Conservation (phyloP, 2,329 filamentous ascomycete species). For the Colletotrichum somersetense region DNA sequence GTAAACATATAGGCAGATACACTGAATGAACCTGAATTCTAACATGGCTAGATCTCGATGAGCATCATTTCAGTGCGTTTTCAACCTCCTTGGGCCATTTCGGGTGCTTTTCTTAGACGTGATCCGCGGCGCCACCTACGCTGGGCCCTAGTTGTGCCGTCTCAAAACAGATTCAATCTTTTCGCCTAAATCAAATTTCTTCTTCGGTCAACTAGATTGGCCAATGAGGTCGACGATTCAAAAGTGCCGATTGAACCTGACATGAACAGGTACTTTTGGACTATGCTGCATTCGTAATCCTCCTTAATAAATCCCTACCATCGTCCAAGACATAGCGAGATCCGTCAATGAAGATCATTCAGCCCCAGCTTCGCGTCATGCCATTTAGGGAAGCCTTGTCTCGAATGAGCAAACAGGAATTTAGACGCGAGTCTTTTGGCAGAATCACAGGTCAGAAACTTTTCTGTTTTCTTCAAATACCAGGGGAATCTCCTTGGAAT, state of each 20-base stretch:
- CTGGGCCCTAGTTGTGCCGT: too few relatives aligned
- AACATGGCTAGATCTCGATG: neutral
- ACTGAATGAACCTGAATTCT: neutral
- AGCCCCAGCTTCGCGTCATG: neutral
- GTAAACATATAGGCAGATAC: neutral
- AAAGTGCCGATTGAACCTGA: accelerated
- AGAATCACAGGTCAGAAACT: neutral
- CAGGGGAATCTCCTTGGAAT: too few relatives aligned
- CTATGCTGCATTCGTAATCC: neutral
- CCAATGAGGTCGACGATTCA: neutral
- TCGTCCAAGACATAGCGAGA: neutral
- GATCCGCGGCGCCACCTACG: neutral
- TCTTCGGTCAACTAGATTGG: neutral
- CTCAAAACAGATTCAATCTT: neutral
- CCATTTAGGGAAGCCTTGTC: neutral
- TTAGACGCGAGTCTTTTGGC: neutral
- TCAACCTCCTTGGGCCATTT: neutral
- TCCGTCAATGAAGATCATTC: neutral
- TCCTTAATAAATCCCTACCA: neutral
- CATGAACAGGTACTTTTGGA: neutral
- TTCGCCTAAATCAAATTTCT: too few relatives aligned
- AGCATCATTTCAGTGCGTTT: neutral
- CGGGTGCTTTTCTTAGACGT: neutral
- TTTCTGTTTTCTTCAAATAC: neutral
- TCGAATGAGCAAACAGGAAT: neutral